A percentile compares a stretch with the other conserved stretches of the same genome.
Conservation (phyloP, 2,329 filamentous ascomycete species). For the Pseudogymnoascus sp. region DNA sequence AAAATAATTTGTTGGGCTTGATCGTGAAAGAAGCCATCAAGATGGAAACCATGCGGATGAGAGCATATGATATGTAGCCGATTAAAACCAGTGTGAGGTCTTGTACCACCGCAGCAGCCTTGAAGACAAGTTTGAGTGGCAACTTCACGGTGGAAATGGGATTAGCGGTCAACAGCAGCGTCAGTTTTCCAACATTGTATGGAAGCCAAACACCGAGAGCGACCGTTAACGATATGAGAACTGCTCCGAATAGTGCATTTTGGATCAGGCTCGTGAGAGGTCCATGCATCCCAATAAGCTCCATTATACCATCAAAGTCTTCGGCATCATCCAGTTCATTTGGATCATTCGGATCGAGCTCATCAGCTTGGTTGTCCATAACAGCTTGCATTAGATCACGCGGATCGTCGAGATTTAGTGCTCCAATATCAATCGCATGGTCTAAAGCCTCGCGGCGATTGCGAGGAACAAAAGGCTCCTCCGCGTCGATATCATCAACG, state of each 20-base stretch:
- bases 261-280: constrained; percentile 85
- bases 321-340: constrained; percentile 80
- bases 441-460: constrained; percentile 21
- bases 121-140: constrained; percentile 65
- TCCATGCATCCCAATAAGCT: constrained; percentile 93
- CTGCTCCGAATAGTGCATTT: constrained; percentile 88
- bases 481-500: constrained; percentile 51
- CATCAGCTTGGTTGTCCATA: constrained; percentile 40
- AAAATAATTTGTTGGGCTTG: background rate
- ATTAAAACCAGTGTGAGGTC: constrained; percentile 64
- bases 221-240: constrained; percentile 82
- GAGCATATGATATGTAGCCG: constrained; percentile 43
- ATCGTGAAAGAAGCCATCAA: background rate
- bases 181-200: constrained; percentile 83
- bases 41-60: background rate
- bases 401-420: constrained; percentile 14
- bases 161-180: constrained; percentile 72
- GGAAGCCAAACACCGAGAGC: constrained; percentile 82
- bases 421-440: constrained; percentile 11
- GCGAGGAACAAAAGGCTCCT: constrained; percentile 52
- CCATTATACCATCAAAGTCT: constrained; percentile 92
- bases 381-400: constrained; percentile 58
- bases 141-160: constrained; percentile 64
- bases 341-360: constrained; percentile 68
- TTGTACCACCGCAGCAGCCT: constrained; percentile 70